Percentiles rank a stretch among this genome's conserved stretches.
Conservation (phyloP, 352 stramenopile species). For the Pythium scleroteichum region DNA sequence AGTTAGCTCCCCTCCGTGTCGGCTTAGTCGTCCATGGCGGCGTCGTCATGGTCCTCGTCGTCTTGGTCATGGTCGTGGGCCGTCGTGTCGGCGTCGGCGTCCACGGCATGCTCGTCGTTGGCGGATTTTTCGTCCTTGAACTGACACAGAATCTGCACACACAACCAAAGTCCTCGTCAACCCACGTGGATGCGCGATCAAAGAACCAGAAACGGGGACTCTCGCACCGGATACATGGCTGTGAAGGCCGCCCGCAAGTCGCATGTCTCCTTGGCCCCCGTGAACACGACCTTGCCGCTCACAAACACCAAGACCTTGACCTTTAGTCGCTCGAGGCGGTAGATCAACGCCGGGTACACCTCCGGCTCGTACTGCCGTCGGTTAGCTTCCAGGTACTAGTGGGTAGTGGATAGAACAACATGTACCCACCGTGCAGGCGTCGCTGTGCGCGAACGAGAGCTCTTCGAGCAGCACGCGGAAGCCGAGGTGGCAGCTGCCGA, state of each 20-base stretch:
- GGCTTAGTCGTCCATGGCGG: conserved; percentile 14
- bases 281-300: conserved; percentile 97
- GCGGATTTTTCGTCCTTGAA: conserved; percentile 25
- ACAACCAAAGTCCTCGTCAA: neutral
- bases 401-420: too few relatives aligned
- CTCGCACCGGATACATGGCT: conserved; percentile 63
- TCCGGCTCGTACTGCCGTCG: conserved; percentile 95
- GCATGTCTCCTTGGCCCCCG: conserved; percentile 87
- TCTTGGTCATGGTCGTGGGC: conserved; percentile 14
- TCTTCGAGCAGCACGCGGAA: conserved; percentile 83
- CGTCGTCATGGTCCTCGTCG: conserved; percentile 20
- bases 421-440: conserved; percentile 63
- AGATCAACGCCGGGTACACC: conserved; percentile 99
- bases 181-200: neutral
- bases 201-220: neutral
- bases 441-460: conserved; percentile 74
- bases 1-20: neutral
- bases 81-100: neutral
- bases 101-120: neutral
- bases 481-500: conserved; percentile 65
- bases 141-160: conserved; percentile 23
- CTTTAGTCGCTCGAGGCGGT: conserved; percentile 94
- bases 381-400: too few relatives aligned
- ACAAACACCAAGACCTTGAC: conserved; percentile 99
- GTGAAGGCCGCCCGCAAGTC: conserved; percentile 86